These are phyloP conservation scores for Marsdenia floribunda DNA, from an alignment of 257 asterid species.

Conservation along the genomic window DNA sequence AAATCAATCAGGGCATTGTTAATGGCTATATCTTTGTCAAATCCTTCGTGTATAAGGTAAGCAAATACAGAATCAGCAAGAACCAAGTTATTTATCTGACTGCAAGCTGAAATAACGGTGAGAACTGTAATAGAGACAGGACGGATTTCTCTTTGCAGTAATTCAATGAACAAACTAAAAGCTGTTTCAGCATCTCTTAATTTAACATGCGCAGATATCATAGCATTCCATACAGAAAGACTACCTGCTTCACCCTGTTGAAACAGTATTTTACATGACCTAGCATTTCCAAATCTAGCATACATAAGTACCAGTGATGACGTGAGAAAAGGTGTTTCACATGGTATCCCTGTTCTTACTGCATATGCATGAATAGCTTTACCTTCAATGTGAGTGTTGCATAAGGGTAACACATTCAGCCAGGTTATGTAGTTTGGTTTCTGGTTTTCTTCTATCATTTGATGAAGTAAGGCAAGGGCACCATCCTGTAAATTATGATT, in stretches of 20 bases:
- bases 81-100: constrained; percentile 33
- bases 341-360: constrained; percentile 27
- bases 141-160: constrained; percentile 27
- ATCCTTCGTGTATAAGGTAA: constrained; percentile 34
- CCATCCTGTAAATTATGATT: constrained; percentile 38
- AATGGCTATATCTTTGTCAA: constrained; percentile 33
- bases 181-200: constrained; percentile 24
- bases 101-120: constrained; percentile 46
- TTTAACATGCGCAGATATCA: constrained; percentile 41
- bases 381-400: constrained; percentile 33
- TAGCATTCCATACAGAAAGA: constrained; percentile 58
- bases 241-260: constrained; percentile 35
- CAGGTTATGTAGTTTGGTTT: constrained; percentile 46
- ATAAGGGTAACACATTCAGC: constrained; percentile 46
- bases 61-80: constrained; percentile 36
- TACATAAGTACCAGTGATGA: constrained; percentile 62
- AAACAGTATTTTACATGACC: constrained; percentile 36
- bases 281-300: constrained; percentile 32
- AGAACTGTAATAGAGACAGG: constrained; percentile 47
- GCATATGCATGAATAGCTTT: constrained; percentile 50
- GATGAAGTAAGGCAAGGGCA: constrained; percentile 30
- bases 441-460: constrained; percentile 32
- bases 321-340: constrained; percentile 45
- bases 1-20: constrained; percentile 43
- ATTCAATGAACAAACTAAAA: constrained; percentile 33